phyloP scores from a whole-genome alignment of 2,329 filamentous ascomycete species.

The Penicillium sp. region DNA sequence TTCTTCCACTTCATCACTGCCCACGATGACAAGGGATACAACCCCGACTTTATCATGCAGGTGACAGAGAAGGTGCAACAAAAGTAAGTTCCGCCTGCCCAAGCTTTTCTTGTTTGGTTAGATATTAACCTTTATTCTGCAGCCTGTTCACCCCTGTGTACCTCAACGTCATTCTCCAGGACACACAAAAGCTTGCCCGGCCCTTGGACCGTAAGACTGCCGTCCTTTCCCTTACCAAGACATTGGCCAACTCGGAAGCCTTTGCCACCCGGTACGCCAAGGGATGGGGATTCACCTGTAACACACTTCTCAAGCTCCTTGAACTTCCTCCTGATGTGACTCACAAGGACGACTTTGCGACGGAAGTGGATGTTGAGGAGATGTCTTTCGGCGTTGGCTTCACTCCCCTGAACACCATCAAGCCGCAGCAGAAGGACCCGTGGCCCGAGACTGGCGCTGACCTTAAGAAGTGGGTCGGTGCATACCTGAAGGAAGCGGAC shows the following conservation, averaged over 20 bases:
- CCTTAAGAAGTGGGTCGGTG: slow-evolving; percentile 77
- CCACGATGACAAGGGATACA: slow-evolving; percentile 75
- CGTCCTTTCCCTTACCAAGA: slow-evolving; percentile 90
- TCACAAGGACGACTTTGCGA: slow-evolving; percentile 71
- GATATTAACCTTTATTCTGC: background rate
- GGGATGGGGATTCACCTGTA: slow-evolving; percentile 88
- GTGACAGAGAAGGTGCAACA: slow-evolving; percentile 80
- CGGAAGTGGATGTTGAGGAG: slow-evolving; percentile 90
- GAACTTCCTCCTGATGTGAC: slow-evolving; percentile 80
- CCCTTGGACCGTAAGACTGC: slow-evolving; percentile 91
- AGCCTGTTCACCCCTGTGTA: slow-evolving; percentile 83
- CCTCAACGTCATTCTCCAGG: slow-evolving; percentile 79
- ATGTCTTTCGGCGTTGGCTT: slow-evolving; percentile 93
- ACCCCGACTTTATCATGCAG: slow-evolving; percentile 86
- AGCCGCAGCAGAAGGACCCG: slow-evolving; percentile 70
- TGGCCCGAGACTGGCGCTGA: slow-evolving; percentile 83
- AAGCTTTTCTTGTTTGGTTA: background rate
- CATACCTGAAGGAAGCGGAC: slow-evolving; percentile 77
- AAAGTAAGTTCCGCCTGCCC: slow-evolving; percentile 45
- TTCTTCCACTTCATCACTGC: slow-evolving; percentile 94
- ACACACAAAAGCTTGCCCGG: slow-evolving; percentile 82
- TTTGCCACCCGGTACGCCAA: slow-evolving; percentile 78
- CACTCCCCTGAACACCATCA: slow-evolving; percentile 89
- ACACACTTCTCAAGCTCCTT: slow-evolving; percentile 83
- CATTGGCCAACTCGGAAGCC: slow-evolving; percentile 77